phyloP scores from a whole-genome alignment of 2,329 filamentous ascomycete genomes.

The Exserohilum turcica region DNA sequence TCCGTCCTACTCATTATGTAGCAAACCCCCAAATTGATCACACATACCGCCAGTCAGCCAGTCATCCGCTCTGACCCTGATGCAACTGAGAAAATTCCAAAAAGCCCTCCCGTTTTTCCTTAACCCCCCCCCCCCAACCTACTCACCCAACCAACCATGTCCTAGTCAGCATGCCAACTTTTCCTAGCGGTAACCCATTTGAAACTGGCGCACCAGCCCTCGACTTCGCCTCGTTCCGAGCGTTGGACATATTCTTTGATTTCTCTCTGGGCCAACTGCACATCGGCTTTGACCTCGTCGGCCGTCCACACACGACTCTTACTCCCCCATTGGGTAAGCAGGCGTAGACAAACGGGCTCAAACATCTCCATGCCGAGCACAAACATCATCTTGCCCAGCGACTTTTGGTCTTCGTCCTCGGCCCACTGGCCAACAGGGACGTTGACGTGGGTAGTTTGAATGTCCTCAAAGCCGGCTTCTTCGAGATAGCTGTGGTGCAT shows the following conservation, averaged over 20 bases:
- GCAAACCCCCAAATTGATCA: too few species aligned
- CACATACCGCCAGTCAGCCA: neutral
- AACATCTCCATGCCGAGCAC: slow-evolving; percentile 43
- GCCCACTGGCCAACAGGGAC: slow-evolving; percentile 45
- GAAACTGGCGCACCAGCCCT: slow-evolving; percentile 44
- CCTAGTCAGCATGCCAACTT: slow-evolving; percentile 26
- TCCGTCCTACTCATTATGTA: too few species aligned
- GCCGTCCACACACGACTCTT: slow-evolving; percentile 34
- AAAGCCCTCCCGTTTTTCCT: too few species aligned
- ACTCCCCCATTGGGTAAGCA: slow-evolving; percentile 40
- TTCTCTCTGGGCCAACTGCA: slow-evolving; percentile 34
- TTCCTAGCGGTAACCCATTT: slow-evolving; percentile 45
- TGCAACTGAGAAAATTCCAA: neutral
- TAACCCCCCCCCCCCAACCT: neutral
- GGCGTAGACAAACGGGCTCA: slow-evolving; percentile 33
- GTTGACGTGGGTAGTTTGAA: slow-evolving; percentile 48
- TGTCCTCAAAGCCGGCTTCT: slow-evolving; percentile 53
- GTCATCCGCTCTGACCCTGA: neutral
- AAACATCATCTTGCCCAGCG: slow-evolving; percentile 43
- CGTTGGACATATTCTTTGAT: slow-evolving; percentile 34
- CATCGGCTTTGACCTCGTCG: slow-evolving; percentile 31
- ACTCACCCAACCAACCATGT: too few species aligned
- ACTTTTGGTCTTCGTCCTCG: slow-evolving; percentile 36
- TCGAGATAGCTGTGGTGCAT: slow-evolving; percentile 48
- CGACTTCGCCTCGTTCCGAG: slow-evolving; percentile 30